These are phyloP conservation scores for Diaporthe capsici DNA, from an alignment of 2,329 filamentous ascomycete species.

Conservation along the genomic window DNA sequence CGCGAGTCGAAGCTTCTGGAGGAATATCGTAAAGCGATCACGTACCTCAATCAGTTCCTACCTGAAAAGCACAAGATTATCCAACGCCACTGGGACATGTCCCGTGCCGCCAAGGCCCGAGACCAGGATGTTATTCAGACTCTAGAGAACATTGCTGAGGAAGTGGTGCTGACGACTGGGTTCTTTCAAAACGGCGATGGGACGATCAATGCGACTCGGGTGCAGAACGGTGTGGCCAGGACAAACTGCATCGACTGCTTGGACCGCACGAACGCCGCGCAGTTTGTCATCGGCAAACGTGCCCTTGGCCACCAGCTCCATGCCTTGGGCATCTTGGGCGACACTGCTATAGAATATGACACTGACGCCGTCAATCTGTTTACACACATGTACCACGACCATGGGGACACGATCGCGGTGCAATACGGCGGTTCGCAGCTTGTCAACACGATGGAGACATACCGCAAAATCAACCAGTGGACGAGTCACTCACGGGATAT, in stretches of 20 bases:
- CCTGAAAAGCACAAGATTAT: slow-evolving; percentile 87
- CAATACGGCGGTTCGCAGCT: slow-evolving; percentile 98
- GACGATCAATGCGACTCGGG: slow-evolving; percentile 72
- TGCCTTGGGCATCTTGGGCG: slow-evolving; percentile 87
- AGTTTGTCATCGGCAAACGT: slow-evolving; percentile 97
- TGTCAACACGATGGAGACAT: slow-evolving; percentile 99
- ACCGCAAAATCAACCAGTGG: slow-evolving; percentile 99
- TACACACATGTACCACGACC: slow-evolving; percentile 98
- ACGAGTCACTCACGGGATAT: slow-evolving; percentile 97
- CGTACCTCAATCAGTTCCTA: slow-evolving; percentile 95
- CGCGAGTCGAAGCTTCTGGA: slow-evolving; percentile 91
- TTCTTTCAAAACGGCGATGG: slow-evolving; percentile 95
- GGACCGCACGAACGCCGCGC: slow-evolving; percentile 96
- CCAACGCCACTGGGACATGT: slow-evolving; percentile 99
- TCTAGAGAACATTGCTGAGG: slow-evolving; percentile 89
- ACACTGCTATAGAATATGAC: slow-evolving; percentile 86
- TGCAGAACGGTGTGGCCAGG: slow-evolving; percentile 92
- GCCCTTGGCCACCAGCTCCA: slow-evolving; percentile 93
- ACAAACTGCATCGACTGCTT: slow-evolving; percentile 99
- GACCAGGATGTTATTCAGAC: slow-evolving; percentile 96
- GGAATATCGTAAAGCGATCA: slow-evolving; percentile 89
- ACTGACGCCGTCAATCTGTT: slow-evolving; percentile 97
- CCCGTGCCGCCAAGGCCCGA: slow-evolving; percentile 89
- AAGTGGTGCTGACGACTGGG: slow-evolving; percentile 86
- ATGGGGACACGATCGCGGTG: slow-evolving; percentile 96